Percentiles rank a stretch among this genome's conserved stretches.
Evolutionary conservation across 805 yeast species (phyloP).

Genomic region (Starmerella stigmatis): DNA sequence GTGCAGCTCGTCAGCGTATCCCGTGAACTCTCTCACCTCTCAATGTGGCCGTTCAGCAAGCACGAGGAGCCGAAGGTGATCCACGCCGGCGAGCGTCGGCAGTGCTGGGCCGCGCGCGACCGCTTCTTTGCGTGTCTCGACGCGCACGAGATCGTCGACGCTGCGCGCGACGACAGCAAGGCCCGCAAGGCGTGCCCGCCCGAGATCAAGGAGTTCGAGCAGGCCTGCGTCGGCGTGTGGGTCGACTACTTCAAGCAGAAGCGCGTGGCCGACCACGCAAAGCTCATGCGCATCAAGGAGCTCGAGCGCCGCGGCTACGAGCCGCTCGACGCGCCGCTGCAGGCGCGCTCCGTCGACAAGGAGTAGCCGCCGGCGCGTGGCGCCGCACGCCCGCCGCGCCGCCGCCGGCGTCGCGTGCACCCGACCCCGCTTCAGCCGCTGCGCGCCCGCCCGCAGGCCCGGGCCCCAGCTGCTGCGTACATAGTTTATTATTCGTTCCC

Average conservation of each 20-base stretch:
- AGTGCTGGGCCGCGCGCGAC: slow-evolving; percentile 90
- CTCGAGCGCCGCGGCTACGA: slow-evolving; percentile 53
- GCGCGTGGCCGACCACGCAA: slow-evolving; percentile 63
- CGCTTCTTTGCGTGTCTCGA: slow-evolving; percentile 64
- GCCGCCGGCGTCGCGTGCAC: not conserved
- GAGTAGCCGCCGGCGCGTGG: slow-evolving; percentile 6
- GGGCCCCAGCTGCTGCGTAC: too few relatives aligned
- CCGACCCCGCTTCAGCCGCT: too few relatives aligned
- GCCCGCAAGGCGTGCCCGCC: slow-evolving; percentile 49
- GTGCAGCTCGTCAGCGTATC: slow-evolving; percentile 6
- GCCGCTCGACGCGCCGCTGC: slow-evolving; percentile 22
- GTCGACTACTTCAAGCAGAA: slow-evolving; percentile 83
- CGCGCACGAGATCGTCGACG: slow-evolving; percentile 53
- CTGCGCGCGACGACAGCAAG: slow-evolving; percentile 37
- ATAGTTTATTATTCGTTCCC: too few relatives aligned
- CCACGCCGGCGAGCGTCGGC: slow-evolving; percentile 42
- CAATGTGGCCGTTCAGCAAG: slow-evolving; percentile 45
- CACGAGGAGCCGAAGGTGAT: slow-evolving; percentile 35
- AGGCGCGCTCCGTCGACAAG: slow-evolving; percentile 15
- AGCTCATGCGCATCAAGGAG: slow-evolving; percentile 55
- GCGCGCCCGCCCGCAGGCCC: too few relatives aligned
- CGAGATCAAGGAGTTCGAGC: slow-evolving; percentile 49
- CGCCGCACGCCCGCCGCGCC: not conserved
- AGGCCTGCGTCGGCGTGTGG: slow-evolving; percentile 82
- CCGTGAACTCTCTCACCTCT: not conserved